Evolutionary conservation across 2,329 filamentous ascomycete genomes (phyloP), one percentile per base, ranked within the genome.

Genomic region (Phaeosphaeriaceae sp.): DNA sequence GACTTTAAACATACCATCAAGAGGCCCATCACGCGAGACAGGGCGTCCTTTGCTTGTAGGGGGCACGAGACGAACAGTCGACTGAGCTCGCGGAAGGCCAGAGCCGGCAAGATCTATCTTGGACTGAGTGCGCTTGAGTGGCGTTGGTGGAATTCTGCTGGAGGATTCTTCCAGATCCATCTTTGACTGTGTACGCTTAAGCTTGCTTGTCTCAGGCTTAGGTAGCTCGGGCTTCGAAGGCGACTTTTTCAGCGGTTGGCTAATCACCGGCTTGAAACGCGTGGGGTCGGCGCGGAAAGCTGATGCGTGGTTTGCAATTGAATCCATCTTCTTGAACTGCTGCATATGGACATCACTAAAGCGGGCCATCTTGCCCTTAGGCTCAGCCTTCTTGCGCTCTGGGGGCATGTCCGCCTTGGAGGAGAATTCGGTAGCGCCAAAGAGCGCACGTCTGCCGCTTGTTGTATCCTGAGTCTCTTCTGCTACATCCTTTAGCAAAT

Each of bases 271-370:
- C n/a, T 82, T 81, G 56, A 78, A 73, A 7, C 81, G 80, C 29
- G 73, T 79, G 4, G 79, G 74, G 51, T 83, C 79, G 17, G 82
- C 81, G 54, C 90, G 82, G 77, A 87, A 94, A 13, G 87, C 84
- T 9, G 92, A 96, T 7, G 91, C 81, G 70, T 97, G 92, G 54
- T 87, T 87, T 35, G 86, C 90, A 67, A 97, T 97, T 2, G 92
- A 97, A 70, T 96, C 92, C 93, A 97, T 97, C 79, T 96, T 97
- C 76, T 90, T 90, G 77, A 97, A 97, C 66, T 93, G 84, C 41
- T 87, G 86, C 83, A 90, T 88, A 71, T 97, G 93, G 30, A 84
- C 86, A 55, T 91, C 87, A 69, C 90, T 96, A 76, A 87, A 97
- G 37, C 93, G 87, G 40, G 86, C 79, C 42, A 85, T 82, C 70